Conservation (phyloP, 139 green algal species). For the Chlorella sp. region DNA sequence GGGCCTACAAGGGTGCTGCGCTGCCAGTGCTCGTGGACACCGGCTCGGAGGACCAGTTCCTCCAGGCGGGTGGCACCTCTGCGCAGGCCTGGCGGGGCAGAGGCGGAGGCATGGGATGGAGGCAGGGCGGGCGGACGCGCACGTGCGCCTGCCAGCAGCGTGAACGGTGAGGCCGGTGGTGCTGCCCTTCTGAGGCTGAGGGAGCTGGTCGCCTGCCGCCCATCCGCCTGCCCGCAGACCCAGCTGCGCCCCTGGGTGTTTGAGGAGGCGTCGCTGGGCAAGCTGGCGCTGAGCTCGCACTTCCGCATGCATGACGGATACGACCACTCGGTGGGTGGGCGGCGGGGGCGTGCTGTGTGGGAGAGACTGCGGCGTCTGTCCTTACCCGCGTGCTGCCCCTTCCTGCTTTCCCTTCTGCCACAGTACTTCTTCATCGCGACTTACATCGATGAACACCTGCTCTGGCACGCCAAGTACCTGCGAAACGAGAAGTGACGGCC, state of each 20-base stretch:
- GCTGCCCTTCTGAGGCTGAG: too few species aligned
- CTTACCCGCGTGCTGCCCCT: background rate
- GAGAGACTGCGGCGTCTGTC: too few species aligned
- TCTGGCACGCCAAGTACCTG: constrained; percentile 80
- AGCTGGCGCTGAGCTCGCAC: constrained; percentile 41
- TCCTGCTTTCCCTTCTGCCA: too few species aligned
- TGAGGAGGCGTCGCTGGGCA: constrained; percentile 59
- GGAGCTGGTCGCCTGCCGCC: background rate
- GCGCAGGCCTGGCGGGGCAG: constrained; percentile 43
- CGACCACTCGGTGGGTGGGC: constrained; percentile 86
- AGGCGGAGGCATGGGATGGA: constrained; percentile 25
- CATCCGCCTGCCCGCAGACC: background rate
- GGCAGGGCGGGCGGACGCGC: constrained; percentile 11
- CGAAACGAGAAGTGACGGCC: too few species aligned
- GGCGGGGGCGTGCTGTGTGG: background rate
- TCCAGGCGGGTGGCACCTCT: too few species aligned
- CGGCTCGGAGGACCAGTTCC: constrained; percentile 80
- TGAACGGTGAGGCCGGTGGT: too few species aligned
- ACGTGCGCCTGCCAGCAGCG: too few species aligned
- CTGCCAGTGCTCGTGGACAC: constrained; percentile 57
- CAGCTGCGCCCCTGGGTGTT: constrained; percentile 85
- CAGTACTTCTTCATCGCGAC: constrained; percentile 96
- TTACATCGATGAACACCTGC: constrained; percentile 94
- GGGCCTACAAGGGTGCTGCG: constrained; percentile 45
- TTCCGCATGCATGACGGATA: constrained; percentile 87